phyloP scores from a whole-genome alignment of 306 rosid genomes.

The Gleditsia sinensis region DNA sequence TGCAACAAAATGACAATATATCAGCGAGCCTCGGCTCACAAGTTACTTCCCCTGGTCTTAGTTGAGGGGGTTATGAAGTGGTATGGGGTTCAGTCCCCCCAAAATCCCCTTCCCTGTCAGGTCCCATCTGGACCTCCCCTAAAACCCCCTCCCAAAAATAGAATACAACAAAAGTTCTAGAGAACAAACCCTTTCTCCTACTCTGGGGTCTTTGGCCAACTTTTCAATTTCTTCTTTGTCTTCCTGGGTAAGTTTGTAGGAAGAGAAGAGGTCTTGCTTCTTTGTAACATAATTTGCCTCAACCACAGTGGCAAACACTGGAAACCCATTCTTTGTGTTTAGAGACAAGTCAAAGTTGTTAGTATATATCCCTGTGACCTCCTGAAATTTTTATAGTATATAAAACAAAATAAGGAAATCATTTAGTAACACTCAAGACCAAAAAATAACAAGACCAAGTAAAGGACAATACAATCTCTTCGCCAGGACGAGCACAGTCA shows the following conservation, averaged over 20 bases:
- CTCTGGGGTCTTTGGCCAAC: conserved; percentile 86
- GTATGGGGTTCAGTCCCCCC: too few species aligned
- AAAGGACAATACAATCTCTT: conserved; percentile 77
- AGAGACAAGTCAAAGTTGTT: conserved; percentile 93
- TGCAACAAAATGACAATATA: neutral
- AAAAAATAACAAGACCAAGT: conserved; percentile 30
- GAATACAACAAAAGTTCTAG: too few species aligned
- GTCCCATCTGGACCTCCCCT: too few species aligned
- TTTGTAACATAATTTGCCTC: conserved; percentile 92
- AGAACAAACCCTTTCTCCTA: conserved; percentile 90
- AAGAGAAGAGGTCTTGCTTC: conserved; percentile 94
- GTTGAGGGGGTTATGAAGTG: too few species aligned
- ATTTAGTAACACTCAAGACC: conserved; percentile 15
- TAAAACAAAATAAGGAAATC: conserved; percentile 30
- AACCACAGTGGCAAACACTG: conserved; percentile 97
- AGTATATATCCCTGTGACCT: conserved; percentile 93
- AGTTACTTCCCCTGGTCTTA: too few species aligned
- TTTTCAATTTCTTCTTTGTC: conserved; percentile 86
- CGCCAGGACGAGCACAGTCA: conserved; percentile 99
- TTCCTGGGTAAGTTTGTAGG: conserved; percentile 95
- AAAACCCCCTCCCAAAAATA: too few species aligned
- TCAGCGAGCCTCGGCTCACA: too few species aligned
- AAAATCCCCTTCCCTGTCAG: too few species aligned
- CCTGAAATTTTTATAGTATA: conserved; percentile 56
- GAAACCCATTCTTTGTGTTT: conserved; percentile 97